Evolutionary conservation across 1,139 yeast species (phyloP).

Genomic region (Saccharomycopsis phalli): DNA sequence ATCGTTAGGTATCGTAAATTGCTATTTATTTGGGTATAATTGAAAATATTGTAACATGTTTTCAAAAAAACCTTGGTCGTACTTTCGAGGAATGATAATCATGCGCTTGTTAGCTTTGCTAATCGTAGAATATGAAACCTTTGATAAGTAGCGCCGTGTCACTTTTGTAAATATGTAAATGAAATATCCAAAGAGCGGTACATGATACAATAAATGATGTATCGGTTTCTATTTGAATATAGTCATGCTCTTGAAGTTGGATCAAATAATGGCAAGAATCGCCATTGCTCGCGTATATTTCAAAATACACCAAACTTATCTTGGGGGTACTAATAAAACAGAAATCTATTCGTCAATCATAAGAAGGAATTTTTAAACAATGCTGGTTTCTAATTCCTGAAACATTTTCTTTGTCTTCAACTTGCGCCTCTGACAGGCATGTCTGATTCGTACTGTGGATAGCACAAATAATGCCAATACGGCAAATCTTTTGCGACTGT

Average conservation of each 20-base stretch:
- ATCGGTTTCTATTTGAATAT: neutral
- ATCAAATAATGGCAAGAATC: neutral
- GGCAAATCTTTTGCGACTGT: neutral
- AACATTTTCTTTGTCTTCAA: neutral
- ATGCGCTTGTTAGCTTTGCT: too few relatives aligned
- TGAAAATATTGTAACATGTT: too few relatives aligned
- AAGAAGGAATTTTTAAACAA: neutral
- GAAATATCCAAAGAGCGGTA: too few relatives aligned
- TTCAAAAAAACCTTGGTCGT: too few relatives aligned
- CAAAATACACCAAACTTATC: neutral
- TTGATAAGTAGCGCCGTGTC: too few relatives aligned
- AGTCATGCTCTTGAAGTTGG: neutral
- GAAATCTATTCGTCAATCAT: neutral
- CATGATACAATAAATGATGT: too few relatives aligned
- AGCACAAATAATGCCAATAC: constrained; percentile 5
- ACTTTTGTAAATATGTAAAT: too few relatives aligned
- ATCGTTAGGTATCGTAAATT: too few relatives aligned
- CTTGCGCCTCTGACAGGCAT: neutral
- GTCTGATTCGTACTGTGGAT: constrained; percentile 1
- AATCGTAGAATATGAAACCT: too few relatives aligned
- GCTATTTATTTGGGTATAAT: too few relatives aligned
- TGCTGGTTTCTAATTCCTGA: neutral
- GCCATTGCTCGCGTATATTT: neutral
- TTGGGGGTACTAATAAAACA: neutral
- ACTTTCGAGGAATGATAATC: too few relatives aligned